phyloP scores from a whole-genome alignment of 371 early-diverging fungal genomes.

The Mortierella sp. region DNA sequence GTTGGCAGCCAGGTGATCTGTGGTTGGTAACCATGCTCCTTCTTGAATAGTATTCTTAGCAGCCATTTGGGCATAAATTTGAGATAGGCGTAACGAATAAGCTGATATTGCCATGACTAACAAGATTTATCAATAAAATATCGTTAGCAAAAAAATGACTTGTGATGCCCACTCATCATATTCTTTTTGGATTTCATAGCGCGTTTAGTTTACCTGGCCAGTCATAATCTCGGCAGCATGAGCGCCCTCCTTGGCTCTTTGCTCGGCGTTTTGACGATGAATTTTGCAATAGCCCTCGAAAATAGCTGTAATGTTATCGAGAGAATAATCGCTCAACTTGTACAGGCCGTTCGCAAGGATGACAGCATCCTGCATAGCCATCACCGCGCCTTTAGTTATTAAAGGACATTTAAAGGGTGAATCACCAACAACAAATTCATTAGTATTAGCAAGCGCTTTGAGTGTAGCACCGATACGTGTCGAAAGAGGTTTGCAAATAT shows the following conservation, averaged over 20 bases:
- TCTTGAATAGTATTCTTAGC: neutral
- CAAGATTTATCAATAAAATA: neutral
- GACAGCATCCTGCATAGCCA: constrained; percentile 5
- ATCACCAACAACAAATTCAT: too few species aligned
- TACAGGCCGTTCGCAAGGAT: neutral
- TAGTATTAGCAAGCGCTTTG: too few species aligned
- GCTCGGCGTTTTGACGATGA: neutral
- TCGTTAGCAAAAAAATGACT: neutral
- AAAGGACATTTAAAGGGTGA: too few species aligned
- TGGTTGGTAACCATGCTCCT: constrained; percentile 10
- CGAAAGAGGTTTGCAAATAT: too few species aligned
- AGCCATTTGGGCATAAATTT: constrained; percentile 15
- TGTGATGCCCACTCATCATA: too few species aligned
- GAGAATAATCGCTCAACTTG: neutral
- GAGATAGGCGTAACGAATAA: constrained; percentile 9
- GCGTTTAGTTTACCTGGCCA: constrained; percentile 8
- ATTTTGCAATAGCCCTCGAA: neutral
- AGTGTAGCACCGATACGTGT: too few species aligned
- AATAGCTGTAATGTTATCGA: neutral
- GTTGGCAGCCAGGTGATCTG: constrained; percentile 12
- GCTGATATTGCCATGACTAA: neutral
- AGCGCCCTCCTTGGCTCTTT: neutral
- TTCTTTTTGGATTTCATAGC: neutral
- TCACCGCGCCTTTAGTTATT: neutral
- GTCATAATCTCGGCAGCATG: neutral